These are phyloP conservation scores for Ascodesmis nigricans DNA, from an alignment of 495 filamentous ascomycete species.

Conservation along the genomic window DNA sequence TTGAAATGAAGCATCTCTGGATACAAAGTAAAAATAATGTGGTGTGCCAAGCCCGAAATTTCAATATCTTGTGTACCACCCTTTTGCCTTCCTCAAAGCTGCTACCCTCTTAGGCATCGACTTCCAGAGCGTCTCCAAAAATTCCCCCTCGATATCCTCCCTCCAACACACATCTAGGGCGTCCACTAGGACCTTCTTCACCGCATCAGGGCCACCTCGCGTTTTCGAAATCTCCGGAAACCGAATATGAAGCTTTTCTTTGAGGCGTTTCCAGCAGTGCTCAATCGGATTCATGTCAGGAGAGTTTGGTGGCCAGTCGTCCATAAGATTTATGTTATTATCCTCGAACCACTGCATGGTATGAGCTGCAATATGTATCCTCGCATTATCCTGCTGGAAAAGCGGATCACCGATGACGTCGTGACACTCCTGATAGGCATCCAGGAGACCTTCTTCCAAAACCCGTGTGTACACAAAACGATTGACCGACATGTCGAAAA, in stretches of 20 bases:
- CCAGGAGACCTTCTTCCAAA: not conserved
- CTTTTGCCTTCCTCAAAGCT: conserved; percentile 5
- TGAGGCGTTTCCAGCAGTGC: conserved; percentile 8
- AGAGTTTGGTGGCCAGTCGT: conserved; percentile 4
- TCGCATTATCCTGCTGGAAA: conserved; percentile 9
- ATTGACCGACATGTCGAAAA: conserved; percentile 4
- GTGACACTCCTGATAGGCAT: not conserved
- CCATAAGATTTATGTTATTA: not conserved
- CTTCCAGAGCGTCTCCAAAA: conserved; percentile 3
- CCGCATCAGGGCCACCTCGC: not conserved
- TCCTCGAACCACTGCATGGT: conserved; percentile 4
- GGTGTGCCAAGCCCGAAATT: too few relatives aligned
- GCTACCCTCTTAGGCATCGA: conserved; percentile 5
- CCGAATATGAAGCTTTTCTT: conserved; percentile 1
- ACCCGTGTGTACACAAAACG: conserved; percentile 1
- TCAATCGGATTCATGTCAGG: conserved; percentile 11
- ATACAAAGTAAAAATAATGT: too few relatives aligned
- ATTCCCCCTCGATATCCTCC: conserved; percentile 1
- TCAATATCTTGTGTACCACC: conserved; percentile 8
- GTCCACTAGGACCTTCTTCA: not conserved
- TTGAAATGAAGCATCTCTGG: too few relatives aligned
- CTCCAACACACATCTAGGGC: not conserved
- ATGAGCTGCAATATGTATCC: conserved; percentile 4
- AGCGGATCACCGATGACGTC: not conserved
- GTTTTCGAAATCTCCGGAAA: not conserved